Base-by-base conservation (phyloP, 169 alveolate species). In the Eimeria sp. region DNA sequence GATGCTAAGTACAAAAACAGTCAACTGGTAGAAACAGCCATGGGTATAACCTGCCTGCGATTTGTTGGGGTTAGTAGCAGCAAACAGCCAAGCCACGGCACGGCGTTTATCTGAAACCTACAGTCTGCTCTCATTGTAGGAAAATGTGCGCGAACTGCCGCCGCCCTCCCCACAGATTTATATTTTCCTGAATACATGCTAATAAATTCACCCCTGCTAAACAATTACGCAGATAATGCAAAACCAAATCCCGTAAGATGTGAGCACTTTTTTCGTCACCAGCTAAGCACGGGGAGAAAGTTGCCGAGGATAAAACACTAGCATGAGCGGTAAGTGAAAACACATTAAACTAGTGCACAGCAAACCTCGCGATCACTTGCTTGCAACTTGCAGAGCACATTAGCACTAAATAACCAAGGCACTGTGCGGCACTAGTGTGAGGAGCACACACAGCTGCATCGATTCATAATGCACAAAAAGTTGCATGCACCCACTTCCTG, bases 401-500 rank as follows among this genome's bases (percentile, higher is more conserved):
- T 9, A 8, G 77, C 9, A 66, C 20, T 40, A 66, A 66, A 20
- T 14, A 66, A n/a, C 46, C 46, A 66, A 1, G 46, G 8, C n/a
- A n/a, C 20, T n/a, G 40, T 8, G 46, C 77, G 23, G n/a, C 14
- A 40, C 18, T 46, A 9, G 46, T 30, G 77, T 16, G 72, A 62
- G 72, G 23, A 18, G 16, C 25, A 14, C 77, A 25, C 20, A 11
- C 77, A 66, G 14, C 77, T 66, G 77, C 77, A n/a, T 66, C 46
- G 46, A 66, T 4, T 66, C 46, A 66, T 40, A n/a, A 30, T n/a
- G 46, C 77, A 66, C 10, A 9, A 25, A 30, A 66, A 30, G 46
- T n/a, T 30, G 77, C 77, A 30, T 37, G n/a, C n/a, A 66, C 77
- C 23, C 77, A 66, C 77, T 8, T 66, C 77, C 77, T 66, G 77